These are phyloP conservation scores for Luzula sylvatica DNA, from an alignment of 176 grass and related monocot species.

Conservation along the genomic window DNA sequence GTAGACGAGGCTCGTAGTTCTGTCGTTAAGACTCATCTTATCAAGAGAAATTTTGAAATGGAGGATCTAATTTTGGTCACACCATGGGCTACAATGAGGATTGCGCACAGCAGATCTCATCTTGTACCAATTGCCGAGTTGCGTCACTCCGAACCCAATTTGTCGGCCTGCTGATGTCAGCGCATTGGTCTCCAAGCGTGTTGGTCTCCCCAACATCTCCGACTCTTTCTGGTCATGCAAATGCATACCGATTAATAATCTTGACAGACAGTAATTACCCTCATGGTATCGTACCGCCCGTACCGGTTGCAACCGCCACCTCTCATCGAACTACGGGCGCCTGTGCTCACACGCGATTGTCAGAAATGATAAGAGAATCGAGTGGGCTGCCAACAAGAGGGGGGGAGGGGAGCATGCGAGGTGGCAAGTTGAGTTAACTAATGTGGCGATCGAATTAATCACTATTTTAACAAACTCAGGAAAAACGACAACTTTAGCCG, in stretches of 20 bases:
- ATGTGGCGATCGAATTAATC: slow-evolving; percentile 93
- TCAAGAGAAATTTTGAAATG: slow-evolving; percentile 78
- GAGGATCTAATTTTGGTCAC: slow-evolving; percentile 30
- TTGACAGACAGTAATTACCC: slow-evolving; percentile 57
- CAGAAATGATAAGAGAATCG: slow-evolving; percentile 87
- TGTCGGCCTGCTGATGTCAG: slow-evolving; percentile 31
- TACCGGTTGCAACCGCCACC: background rate
- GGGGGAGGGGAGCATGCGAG: slow-evolving; percentile 59
- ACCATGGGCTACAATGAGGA: slow-evolving; percentile 32
- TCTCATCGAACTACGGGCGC: background rate
- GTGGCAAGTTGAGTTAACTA: slow-evolving; percentile 90
- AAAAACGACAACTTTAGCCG: slow-evolving; percentile 87
- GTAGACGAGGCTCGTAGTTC: slow-evolving; percentile 28
- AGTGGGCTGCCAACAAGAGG: slow-evolving; percentile 58
- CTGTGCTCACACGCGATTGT: slow-evolving; percentile 33
- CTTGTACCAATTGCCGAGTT: slow-evolving; percentile 43
- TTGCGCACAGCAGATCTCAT: slow-evolving; percentile 36
- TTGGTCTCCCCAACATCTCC: slow-evolving; percentile 53
- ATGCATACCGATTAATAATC: slow-evolving; percentile 38
- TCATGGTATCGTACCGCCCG: slow-evolving; percentile 33
- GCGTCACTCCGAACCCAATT: slow-evolving; percentile 58
- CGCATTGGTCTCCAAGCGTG: too few relatives aligned
- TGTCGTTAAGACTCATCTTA: slow-evolving; percentile 51
- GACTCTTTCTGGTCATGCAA: slow-evolving; percentile 37
- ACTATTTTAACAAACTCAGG: slow-evolving; percentile 89